Conservation (phyloP, 345 rosid genomes). For the Lepidium didymum region DNA sequence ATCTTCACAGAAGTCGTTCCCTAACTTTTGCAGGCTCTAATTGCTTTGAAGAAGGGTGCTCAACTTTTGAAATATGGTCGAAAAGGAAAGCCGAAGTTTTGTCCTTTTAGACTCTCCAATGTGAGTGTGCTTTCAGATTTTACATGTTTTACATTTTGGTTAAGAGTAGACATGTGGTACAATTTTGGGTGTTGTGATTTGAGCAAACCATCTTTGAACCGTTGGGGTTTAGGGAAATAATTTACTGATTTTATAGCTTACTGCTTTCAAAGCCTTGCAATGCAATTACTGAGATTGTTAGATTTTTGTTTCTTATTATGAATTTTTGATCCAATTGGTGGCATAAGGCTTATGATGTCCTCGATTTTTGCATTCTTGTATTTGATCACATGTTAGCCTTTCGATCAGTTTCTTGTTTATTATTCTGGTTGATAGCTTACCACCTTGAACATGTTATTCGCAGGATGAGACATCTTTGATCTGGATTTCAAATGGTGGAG, state of each 20-base stretch:
- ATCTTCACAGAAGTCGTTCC: neutral
- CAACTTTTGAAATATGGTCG: constrained; percentile 90
- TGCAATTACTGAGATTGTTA: neutral
- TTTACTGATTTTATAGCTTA: neutral
- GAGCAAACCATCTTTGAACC: neutral
- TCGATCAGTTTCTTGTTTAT: neutral
- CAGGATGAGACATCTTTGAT: constrained; percentile 93
- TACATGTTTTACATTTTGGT: neutral
- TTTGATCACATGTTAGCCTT: neutral
- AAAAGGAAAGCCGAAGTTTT: constrained; percentile 95
- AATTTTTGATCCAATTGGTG: neutral
- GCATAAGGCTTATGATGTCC: neutral
- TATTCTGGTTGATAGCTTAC: neutral
- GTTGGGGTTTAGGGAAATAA: neutral
- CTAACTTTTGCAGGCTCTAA: constrained; percentile 56
- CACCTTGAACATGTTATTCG: constrained; percentile 19
- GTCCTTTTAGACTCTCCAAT: constrained; percentile 79
- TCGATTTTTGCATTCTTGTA: neutral
- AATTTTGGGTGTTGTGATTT: neutral
- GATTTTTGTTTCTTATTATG: neutral
- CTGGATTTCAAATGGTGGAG: constrained; percentile 80
- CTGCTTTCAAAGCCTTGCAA: neutral
- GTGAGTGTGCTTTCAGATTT: constrained; percentile 39
- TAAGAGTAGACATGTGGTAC: neutral
- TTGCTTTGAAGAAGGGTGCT: constrained; percentile 88